Evolutionary conservation across 78 protist genomes (phyloP).

Genomic region (Guillardia theta): DNA sequence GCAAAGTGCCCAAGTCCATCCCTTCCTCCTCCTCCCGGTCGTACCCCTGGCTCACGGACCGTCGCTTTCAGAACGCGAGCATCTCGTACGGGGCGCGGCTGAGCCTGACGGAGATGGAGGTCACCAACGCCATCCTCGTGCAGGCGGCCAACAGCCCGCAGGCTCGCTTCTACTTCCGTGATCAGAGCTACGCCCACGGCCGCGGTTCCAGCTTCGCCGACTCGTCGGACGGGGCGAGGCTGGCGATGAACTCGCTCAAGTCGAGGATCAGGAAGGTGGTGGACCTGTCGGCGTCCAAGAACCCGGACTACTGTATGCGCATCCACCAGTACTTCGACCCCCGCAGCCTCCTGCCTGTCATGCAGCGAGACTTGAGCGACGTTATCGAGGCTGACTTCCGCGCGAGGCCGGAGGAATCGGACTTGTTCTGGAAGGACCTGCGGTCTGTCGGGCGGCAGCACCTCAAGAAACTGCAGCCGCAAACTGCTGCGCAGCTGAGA

Average conservation of each 20-base stretch:
- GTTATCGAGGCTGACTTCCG: no score
- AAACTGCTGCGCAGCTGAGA: no score
- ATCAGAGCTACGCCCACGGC: background rate
- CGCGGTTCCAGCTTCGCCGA: background rate
- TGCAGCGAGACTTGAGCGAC: no score
- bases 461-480: no score
- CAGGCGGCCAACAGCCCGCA: background rate
- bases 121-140: background rate
- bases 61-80: background rate
- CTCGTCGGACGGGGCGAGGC: background rate
- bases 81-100: background rate
- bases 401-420: no score
- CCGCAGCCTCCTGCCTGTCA: no score
- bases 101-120: background rate
- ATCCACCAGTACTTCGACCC: background rate
- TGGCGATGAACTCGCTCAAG: background rate
- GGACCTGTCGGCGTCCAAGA: background rate
- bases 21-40: background rate
- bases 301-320: background rate
- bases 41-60: background rate
- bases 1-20: background rate
- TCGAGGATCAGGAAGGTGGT: background rate
- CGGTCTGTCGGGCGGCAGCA: no score
- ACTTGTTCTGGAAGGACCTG: no score
- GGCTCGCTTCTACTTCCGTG: background rate